A percentile compares a stretch with the other conserved stretches of the same genome.
These are phyloP conservation scores for Cudoniella acicularis DNA, from an alignment of 495 filamentous ascomycete species.

Conservation along the genomic window DNA sequence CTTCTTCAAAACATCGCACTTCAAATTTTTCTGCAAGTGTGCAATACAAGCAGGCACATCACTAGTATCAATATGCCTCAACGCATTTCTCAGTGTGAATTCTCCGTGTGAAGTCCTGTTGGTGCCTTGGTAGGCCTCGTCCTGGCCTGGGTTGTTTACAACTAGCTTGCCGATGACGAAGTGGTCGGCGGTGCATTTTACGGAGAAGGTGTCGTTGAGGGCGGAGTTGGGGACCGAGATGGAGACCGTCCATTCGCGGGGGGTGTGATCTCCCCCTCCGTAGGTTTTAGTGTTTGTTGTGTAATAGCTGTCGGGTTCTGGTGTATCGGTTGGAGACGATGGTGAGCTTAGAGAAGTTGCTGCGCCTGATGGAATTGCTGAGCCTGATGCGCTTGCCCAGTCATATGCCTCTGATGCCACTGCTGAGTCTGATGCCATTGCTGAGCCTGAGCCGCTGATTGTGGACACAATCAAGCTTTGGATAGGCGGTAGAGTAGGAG, in stretches of 20 bases:
- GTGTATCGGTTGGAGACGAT: too few relatives aligned
- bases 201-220: slow-evolving; percentile 30
- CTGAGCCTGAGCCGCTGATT: neutral
- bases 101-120: neutral
- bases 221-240: slow-evolving; percentile 33
- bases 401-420: too few relatives aligned
- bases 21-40: neutral
- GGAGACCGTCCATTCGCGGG: slow-evolving; percentile 36
- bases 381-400: too few relatives aligned
- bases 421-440: too few relatives aligned
- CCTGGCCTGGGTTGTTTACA: slow-evolving; percentile 25
- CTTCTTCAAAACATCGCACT: neutral
- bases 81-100: slow-evolving; percentile 12
- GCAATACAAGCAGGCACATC: neutral
- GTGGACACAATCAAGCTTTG: neutral
- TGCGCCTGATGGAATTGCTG: too few relatives aligned
- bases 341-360: too few relatives aligned
- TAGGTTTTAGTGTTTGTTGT: too few relatives aligned
- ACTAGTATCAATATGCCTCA: neutral
- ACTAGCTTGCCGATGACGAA: slow-evolving; percentile 34
- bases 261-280: slow-evolving; percentile 29
- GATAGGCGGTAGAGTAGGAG: neutral
- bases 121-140: slow-evolving; percentile 25
- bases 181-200: slow-evolving; percentile 28
- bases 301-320: too few relatives aligned